These are phyloP conservation scores for Pyrus hybrid DNA, from an alignment of 331 rosid species.

Conservation along the genomic window DNA sequence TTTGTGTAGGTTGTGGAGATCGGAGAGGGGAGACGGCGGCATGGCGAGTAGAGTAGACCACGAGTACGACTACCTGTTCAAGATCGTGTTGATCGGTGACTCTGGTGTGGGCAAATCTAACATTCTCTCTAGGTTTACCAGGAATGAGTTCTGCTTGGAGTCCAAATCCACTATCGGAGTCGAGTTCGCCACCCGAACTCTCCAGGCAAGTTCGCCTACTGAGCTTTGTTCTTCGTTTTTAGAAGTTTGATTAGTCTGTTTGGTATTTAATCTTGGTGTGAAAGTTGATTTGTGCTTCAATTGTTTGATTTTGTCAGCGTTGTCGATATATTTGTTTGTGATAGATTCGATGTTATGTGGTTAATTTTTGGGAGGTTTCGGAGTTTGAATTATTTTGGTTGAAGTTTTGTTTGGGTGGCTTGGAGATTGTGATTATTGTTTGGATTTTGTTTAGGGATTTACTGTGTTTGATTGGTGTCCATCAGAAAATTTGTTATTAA, in stretches of 20 bases:
- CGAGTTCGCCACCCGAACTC: constrained; percentile 97
- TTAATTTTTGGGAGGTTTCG: not conserved
- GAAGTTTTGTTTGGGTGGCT: not conserved
- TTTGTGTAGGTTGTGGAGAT: constrained; percentile 14
- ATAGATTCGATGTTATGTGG: not conserved
- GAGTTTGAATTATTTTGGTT: not conserved
- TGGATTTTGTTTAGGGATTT: not conserved
- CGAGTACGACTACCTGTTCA: constrained; percentile 89
- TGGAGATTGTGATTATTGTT: not conserved
- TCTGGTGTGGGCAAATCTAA: constrained; percentile 99
- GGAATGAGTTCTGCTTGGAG: constrained; percentile 94
- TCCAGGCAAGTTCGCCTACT: constrained; percentile 48
- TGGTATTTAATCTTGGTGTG: not conserved
- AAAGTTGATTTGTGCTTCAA: not conserved
- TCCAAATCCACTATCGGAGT: constrained; percentile 97
- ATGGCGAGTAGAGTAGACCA: constrained; percentile 97
- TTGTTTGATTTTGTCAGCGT: not conserved
- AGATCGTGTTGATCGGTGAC: constrained; percentile 98
- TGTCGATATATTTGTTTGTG: too few relatives aligned
- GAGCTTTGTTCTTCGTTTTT: not conserved
- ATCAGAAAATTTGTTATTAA: not conserved
- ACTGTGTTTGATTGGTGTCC: not conserved
- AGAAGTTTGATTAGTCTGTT: not conserved
- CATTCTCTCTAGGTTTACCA: constrained; percentile 94
- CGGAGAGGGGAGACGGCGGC: constrained; percentile 38